Percentiles rank a stretch among this genome's conserved stretches.
These are phyloP conservation scores for Verticillium klebahnii DNA, from an alignment of 2,329 filamentous ascomycete genomes.

Conservation along the genomic window DNA sequence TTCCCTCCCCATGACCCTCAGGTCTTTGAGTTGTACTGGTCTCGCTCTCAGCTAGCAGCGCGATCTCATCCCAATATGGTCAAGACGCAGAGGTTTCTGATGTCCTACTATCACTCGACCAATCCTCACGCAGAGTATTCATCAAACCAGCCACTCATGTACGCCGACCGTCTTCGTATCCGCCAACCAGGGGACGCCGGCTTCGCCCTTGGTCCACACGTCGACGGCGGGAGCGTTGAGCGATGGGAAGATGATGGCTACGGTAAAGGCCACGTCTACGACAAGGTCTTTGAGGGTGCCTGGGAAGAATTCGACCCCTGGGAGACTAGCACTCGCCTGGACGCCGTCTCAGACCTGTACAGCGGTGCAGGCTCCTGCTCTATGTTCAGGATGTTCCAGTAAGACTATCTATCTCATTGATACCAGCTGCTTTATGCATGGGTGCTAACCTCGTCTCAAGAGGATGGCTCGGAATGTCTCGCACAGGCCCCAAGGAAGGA, in stretches of 20 bases:
- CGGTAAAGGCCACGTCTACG: constrained; percentile 63
- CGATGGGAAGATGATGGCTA: constrained; percentile 71
- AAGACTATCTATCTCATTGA: background rate
- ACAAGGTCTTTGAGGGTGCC: constrained; percentile 63
- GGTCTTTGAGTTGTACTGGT: constrained; percentile 76
- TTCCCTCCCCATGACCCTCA: constrained; percentile 64
- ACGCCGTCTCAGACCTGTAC: constrained; percentile 70
- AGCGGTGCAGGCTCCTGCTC: constrained; percentile 76
- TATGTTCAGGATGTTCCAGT: constrained; percentile 65
- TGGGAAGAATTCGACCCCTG: constrained; percentile 85
- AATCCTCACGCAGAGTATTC: constrained; percentile 44
- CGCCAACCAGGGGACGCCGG: constrained; percentile 64
- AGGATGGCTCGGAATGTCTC: constrained; percentile 79
- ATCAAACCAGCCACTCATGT: constrained; percentile 53
- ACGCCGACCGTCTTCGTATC: constrained; percentile 70
- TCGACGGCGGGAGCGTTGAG: constrained; percentile 71
- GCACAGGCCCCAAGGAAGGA: constrained; percentile 68
- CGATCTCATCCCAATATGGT: constrained; percentile 63
- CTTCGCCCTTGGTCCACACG: constrained; percentile 69
- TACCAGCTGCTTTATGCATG: background rate
- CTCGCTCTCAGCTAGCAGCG: constrained; percentile 60
- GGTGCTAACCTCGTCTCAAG: background rate
- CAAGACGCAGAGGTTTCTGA: constrained; percentile 55
- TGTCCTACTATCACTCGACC: constrained; percentile 57
- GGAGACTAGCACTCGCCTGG: constrained; percentile 66